Evolutionary conservation across 164 flowering plant species (phyloP).

Genomic region (Vitis labrusca): DNA sequence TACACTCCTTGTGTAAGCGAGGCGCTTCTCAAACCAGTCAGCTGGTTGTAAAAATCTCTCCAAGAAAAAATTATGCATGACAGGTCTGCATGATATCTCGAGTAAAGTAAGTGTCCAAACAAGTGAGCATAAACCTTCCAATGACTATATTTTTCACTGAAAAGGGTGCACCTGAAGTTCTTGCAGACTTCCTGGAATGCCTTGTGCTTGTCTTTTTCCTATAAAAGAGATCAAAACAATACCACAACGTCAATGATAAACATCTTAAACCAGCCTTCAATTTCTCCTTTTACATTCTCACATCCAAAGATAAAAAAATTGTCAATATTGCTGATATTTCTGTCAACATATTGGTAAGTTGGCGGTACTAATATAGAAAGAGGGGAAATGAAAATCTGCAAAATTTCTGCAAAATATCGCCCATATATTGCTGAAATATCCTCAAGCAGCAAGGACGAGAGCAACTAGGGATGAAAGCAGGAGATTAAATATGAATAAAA

Average conservation of each 20-base stretch:
- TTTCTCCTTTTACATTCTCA: background rate
- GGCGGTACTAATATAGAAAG: too few relatives aligned
- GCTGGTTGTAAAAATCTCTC: constrained; percentile 91
- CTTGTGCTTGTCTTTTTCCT: constrained; percentile 86
- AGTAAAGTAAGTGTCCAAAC: constrained; percentile 5
- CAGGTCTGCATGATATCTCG: constrained; percentile 68
- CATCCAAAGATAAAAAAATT: too few relatives aligned
- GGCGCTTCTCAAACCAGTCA: constrained; percentile 95
- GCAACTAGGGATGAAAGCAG: too few relatives aligned
- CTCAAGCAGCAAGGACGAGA: too few relatives aligned
- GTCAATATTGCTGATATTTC: too few relatives aligned
- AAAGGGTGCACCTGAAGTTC: constrained; percentile 71
- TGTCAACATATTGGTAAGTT: too few relatives aligned
- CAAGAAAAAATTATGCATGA: constrained; percentile 92
- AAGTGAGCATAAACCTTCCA: background rate
- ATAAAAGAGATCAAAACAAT: constrained; percentile 12
- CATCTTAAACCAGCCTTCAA: too few relatives aligned
- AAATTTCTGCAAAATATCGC: too few relatives aligned
- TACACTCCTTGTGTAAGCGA: constrained; percentile 91
- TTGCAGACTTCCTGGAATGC: constrained; percentile 82
- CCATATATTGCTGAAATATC: too few relatives aligned
- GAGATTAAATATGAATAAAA: too few relatives aligned
- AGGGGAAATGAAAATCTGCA: too few relatives aligned
- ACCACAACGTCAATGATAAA: background rate
- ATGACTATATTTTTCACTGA: background rate